Evolutionary conservation across 2,329 filamentous ascomycete species (phyloP).

Genomic region (Zymoseptoria ardabiliae): DNA sequence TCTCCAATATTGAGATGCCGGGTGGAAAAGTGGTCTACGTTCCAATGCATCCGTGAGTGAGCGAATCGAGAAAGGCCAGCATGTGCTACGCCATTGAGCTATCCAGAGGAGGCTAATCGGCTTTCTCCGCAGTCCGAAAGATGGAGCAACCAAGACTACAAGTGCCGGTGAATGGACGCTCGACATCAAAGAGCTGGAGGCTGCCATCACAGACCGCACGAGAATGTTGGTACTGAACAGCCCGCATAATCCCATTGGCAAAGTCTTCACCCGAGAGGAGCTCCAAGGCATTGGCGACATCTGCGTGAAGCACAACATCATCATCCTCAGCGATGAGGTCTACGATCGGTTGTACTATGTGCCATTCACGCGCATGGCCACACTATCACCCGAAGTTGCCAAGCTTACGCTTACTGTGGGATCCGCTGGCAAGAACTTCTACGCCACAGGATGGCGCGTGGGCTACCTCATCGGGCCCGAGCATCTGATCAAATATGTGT

Average conservation of each 20-base stretch:
- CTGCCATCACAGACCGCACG: constrained; percentile 73
- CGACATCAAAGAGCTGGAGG: constrained; percentile 74
- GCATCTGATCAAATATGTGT: constrained; percentile 82
- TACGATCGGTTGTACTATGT: constrained; percentile 95
- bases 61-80: not conserved
- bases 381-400: constrained; percentile 82
- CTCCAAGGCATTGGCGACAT: constrained; percentile 77
- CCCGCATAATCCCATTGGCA: constrained; percentile 91
- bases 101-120: not conserved
- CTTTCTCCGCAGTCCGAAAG: constrained; percentile 49
- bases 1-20: constrained; percentile 97
- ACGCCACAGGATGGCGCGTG: constrained; percentile 94
- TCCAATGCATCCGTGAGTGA: constrained; percentile 65
- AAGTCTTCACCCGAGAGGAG: constrained; percentile 82
- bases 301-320: constrained; percentile 85
- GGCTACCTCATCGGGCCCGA: constrained; percentile 89
- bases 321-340: constrained; percentile 61
- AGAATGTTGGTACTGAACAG: constrained; percentile 94
- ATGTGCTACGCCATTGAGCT: not conserved
- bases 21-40: constrained; percentile 93
- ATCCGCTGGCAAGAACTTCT: constrained; percentile 96
- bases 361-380: constrained; percentile 87
- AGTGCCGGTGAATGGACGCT: constrained; percentile 84
- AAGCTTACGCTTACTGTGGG: constrained; percentile 86
- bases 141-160: constrained; percentile 70